Conservation (phyloP, 2,329 filamentous ascomycete species). For the Xylariomycetidae sp. region DNA sequence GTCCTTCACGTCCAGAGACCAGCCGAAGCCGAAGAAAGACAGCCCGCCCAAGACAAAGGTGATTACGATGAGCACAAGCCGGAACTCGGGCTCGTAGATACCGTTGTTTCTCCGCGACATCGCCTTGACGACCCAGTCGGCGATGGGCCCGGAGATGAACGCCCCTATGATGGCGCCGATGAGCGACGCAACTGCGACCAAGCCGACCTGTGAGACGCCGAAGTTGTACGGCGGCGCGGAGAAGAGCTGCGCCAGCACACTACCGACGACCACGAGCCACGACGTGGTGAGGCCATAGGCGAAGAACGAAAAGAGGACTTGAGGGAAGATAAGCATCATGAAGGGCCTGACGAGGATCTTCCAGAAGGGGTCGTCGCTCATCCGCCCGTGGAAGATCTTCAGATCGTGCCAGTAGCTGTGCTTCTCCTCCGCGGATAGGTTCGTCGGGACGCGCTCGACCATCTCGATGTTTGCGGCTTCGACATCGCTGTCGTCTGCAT, state of each 20-base stretch:
- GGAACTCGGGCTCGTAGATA: constrained; percentile 45
- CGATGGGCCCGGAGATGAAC: constrained; percentile 51
- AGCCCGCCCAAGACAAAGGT: constrained; percentile 26
- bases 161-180: constrained; percentile 50
- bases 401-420: constrained; percentile 11
- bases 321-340: constrained; percentile 34
- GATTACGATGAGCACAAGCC: constrained; percentile 29
- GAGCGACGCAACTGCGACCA: constrained; percentile 52
- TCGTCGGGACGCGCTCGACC: not conserved
- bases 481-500: not conserved
- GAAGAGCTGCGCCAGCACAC: constrained; percentile 37
- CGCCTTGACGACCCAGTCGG: constrained; percentile 49
- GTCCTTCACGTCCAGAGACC: constrained; percentile 9
- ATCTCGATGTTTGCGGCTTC: constrained; percentile 5
- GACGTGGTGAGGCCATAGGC: constrained; percentile 32
- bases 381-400: constrained; percentile 10
- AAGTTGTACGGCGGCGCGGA: constrained; percentile 47
- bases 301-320: constrained; percentile 35
- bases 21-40: constrained; percentile 33
- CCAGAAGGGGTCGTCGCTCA: constrained; percentile 14
- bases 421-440: constrained; percentile 8
- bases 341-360: constrained; percentile 28
- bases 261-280: constrained; percentile 35
- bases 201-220: constrained; percentile 43
- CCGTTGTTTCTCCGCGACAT: constrained; percentile 47